phyloP scores from a whole-genome alignment of 306 rosid species.

The Senna tora region DNA sequence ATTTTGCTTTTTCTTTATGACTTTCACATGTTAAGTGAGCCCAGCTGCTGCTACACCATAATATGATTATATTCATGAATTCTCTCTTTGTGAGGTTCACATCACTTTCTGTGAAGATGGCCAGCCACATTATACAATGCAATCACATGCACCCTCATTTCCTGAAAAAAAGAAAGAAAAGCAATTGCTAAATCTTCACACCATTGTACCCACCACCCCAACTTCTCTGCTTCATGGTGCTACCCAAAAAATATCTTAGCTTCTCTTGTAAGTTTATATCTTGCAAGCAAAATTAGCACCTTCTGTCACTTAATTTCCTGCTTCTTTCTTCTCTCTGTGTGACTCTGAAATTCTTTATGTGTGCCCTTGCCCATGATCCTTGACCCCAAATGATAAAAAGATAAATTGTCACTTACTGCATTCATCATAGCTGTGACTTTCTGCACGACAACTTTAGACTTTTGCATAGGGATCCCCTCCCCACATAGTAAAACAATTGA shows the following conservation, averaged over 20 bases:
- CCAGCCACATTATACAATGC: conserved; percentile 46
- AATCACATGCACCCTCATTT: conserved; percentile 51
- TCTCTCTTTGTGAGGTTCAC: conserved; percentile 49
- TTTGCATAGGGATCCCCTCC: conserved; percentile 23
- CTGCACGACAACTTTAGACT: conserved; percentile 33
- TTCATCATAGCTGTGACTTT: conserved; percentile 43
- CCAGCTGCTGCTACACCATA: conserved; percentile 48
- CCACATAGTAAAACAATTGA: conserved; percentile 38
- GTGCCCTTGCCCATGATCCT: conserved; percentile 32
- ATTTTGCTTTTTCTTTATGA: conserved; percentile 40
- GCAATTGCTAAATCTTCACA: conserved; percentile 2
- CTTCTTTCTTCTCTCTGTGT: not conserved
- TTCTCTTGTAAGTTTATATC: not conserved
- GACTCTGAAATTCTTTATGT: conserved; percentile 19
- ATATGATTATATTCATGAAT: conserved; percentile 48
- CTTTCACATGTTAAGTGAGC: conserved; percentile 55
- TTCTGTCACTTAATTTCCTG: conserved; percentile 1
- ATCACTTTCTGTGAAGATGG: conserved; percentile 52
- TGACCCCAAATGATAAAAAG: conserved; percentile 39
- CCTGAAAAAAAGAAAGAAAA: conserved; percentile 13
- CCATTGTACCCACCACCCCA: conserved; percentile 3
- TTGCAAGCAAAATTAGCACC: not conserved
- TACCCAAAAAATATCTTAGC: not conserved
- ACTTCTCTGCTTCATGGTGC: no score
- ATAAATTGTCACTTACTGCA: conserved; percentile 43